Evolutionary conservation across 495 filamentous ascomycete genomes (phyloP), one percentile per base, ranked within the genome.

Genomic region (Tirmania nivea): DNA sequence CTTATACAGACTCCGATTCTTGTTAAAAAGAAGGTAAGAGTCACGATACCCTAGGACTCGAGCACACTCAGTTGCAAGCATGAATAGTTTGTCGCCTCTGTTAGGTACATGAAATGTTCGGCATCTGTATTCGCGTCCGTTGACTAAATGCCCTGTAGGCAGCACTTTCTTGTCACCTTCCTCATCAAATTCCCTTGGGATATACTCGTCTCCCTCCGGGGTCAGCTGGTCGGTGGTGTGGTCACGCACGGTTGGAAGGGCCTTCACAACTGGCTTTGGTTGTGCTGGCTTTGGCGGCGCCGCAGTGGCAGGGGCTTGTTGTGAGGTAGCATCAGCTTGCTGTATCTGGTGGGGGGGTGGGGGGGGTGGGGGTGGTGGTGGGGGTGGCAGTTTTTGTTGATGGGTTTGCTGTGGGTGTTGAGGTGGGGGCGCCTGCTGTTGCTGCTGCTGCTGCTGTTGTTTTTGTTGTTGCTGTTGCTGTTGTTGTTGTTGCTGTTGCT

Each of bases 21-120:
- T 99, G 75, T 99, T 99, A 72, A 99, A 99, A 12, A 99, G 71
- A 49, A 99, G 69, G 66, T 99, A 99, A 14, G 92, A 99, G 66
- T 99, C 90, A 54, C 90, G 78, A 65, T 99, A 99, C 25, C 85
- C 85, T 25, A 99, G 71, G 7, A 95, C 89, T 51, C 90, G 76
- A 10, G 92, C 90, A 65, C 92, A 99, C 69, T 99, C 90, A 36
- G 90, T 99, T 48, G 90, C 90, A 45, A 96, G 76, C 90, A 99
- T 99, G 66, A 96, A 99, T 10, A 95, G 73, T 68, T 99, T 99
- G 49, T 85, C 79, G 2, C 84, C 85, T 52, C 92, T 75, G 57
- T 87, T 77, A 11, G 89, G 88, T 10, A 99, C 90, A 54, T 79
- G 77, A 64, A 99, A 99, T 0, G 88, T 95, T 54, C 89, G 74